Base-by-base conservation (phyloP, 1,284 basidiomycete species). In the Cutaneotrichosporon daszewskae region DNA sequence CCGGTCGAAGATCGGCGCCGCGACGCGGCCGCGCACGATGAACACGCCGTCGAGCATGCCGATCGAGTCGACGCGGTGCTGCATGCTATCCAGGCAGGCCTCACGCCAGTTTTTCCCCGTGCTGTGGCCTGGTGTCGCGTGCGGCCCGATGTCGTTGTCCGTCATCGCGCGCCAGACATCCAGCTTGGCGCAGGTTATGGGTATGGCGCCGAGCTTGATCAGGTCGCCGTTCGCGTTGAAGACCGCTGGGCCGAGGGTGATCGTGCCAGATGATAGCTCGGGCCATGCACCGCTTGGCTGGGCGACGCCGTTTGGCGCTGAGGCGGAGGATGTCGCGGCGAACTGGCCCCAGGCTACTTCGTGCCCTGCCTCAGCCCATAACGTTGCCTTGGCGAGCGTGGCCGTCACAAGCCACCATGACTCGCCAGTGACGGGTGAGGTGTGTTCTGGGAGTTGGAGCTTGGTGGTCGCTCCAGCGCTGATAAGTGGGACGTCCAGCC, bases 81-180 rank as follows among this genome's bases (percentile, higher is more conserved):
- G 39, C 39, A 56, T 39, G 7, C 54, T 35, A 36, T 56, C 20
- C n/a, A 54, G 44, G n/a, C 57, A 54, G 3, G 50, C 51, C 7
- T 11, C 13, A 6, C 7, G 6, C 28, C 16, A 14, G 28, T 6
- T 6, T 7, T n/a, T n/a, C 9, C 28, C 28, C 7, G 7, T 8
- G 32, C 39, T n/a, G n/a, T n/a, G n/a, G n/a, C n/a, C n/a, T n/a
- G n/a, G 34, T 9, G 13, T n/a, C 6, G 9, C 18, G 22, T 13
- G 19, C 18, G n/a, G 20, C 33, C 14, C 19, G 18, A 23, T 12
- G 39, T 59, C 57, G 40, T 57, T 57, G 43, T 59, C 57, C 3
- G 50, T 59, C 20, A 40, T 23, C 3, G 55, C 55, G 19, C 57
- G 49, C 52, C 55, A 57, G 7, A 59, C 16, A 35, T 57, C 49